These are phyloP conservation scores for Chytridium lagenaria DNA, from an alignment of 371 early-diverging fungal species.

Conservation along the genomic window DNA sequence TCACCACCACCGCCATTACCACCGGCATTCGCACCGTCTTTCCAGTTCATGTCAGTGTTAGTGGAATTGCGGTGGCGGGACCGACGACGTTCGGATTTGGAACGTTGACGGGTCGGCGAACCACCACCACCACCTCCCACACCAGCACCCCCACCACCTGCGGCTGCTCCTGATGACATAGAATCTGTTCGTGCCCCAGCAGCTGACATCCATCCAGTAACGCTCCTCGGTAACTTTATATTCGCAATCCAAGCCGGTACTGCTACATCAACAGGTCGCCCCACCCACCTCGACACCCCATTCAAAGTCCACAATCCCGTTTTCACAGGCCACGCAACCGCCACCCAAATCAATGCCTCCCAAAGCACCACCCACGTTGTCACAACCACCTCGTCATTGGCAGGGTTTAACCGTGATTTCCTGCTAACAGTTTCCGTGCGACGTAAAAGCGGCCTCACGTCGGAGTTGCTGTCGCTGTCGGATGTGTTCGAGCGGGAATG, in stretches of 20 bases:
- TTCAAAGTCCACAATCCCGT: neutral
- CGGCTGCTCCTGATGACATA: neutral
- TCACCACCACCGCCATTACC: constrained; percentile 14
- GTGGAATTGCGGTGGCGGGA: neutral
- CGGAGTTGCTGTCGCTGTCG: too few relatives aligned
- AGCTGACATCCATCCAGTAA: neutral
- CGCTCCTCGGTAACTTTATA: neutral
- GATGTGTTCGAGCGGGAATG: too few relatives aligned
- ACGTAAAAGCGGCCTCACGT: too few relatives aligned
- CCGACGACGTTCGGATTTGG: neutral
- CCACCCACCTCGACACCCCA: neutral
- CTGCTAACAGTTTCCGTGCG: too few relatives aligned
- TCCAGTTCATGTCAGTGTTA: neutral
- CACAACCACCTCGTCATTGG: too few relatives aligned
- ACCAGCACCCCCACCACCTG: neutral
- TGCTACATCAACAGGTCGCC: neutral
- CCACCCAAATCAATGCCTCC: neutral
- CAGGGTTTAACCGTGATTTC: too few relatives aligned
- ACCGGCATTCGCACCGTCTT: neutral
- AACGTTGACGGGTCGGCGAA: neutral
- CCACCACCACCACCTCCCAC: neutral
- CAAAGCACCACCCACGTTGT: neutral
- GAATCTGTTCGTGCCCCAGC: neutral
- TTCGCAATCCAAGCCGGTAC: constrained; percentile 4
- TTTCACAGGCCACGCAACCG: neutral